Percentiles rank a stretch among this genome's conserved stretches.
Conservation (phyloP, 441 rosid species). For the Euphorbia schlechtendalii region DNA sequence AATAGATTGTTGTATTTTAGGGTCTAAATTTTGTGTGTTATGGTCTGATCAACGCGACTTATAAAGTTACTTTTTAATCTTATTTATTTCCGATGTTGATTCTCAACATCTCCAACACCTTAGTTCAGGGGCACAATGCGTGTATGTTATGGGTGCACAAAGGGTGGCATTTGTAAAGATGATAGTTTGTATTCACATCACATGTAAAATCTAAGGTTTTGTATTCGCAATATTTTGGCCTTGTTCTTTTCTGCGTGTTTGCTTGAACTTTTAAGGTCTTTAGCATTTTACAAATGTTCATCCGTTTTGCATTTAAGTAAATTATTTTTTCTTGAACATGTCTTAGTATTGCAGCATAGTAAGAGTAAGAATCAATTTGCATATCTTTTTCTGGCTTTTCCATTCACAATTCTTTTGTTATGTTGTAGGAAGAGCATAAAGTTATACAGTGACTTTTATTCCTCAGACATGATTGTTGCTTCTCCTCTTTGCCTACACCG, state of each 20-base stretch:
- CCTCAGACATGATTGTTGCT: constrained; percentile 88
- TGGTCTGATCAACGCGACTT: no score
- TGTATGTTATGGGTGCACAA: not conserved
- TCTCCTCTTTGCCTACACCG: constrained; percentile 69
- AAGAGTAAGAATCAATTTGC: not conserved
- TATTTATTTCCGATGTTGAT: no score
- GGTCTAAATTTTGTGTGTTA: not conserved
- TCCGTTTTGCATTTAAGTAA: not conserved
- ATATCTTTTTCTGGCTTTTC: not conserved
- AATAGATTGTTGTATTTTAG: not conserved
- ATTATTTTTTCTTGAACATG: not conserved
- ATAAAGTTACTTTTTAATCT: no score
- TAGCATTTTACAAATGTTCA: not conserved
- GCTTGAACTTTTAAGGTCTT: not conserved
- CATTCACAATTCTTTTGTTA: constrained; percentile 7
- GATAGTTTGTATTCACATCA: not conserved
- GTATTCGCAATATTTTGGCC: not conserved
- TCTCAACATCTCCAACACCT: not conserved
- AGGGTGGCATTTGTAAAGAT: not conserved
- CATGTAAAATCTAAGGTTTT: not conserved
- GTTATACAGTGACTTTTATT: constrained; percentile 78
- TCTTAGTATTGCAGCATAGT: not conserved
- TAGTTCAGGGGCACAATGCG: not conserved
- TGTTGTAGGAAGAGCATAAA: constrained; percentile 69
- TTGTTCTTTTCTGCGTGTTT: not conserved